A percentile compares a stretch with the other conserved stretches of the same genome.
These are phyloP conservation scores for Millerozyma miso DNA, from an alignment of 805 yeast species.

Conservation along the genomic window DNA sequence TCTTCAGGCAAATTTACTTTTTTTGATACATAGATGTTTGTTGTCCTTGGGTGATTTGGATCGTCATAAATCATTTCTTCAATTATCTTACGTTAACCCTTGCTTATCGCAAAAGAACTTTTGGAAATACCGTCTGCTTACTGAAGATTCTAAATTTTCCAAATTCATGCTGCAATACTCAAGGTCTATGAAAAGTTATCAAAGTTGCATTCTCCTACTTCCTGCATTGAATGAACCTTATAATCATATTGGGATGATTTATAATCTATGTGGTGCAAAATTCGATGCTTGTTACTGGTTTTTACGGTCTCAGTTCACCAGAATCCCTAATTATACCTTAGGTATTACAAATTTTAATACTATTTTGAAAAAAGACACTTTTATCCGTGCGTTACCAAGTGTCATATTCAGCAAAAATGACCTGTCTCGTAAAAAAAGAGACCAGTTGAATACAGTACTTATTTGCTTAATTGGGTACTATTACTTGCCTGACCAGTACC, in stretches of 20 bases:
- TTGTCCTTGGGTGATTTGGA: constrained; percentile 56
- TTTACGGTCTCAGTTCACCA: constrained; percentile 52
- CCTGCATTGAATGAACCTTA: constrained; percentile 70
- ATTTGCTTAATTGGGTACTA: constrained; percentile 40
- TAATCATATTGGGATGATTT: constrained; percentile 52
- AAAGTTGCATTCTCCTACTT: constrained; percentile 49
- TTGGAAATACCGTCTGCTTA: constrained; percentile 25
- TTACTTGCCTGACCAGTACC: constrained; percentile 34
- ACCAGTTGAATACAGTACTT: constrained; percentile 15
- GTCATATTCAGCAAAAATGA: constrained; percentile 6
- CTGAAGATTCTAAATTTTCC: constrained; percentile 25
- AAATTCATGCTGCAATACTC: constrained; percentile 27
- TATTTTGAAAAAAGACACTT: constrained; percentile 33
- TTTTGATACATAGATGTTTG: constrained; percentile 45
- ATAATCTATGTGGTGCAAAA: constrained; percentile 39
- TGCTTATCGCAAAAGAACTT: constrained; percentile 22
- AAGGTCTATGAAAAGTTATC: constrained; percentile 34
- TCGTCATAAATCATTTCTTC: constrained; percentile 51
- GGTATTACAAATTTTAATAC: constrained; percentile 46
- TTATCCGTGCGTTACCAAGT: constrained; percentile 18
- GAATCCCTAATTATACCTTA: constrained; percentile 42
- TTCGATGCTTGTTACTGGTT: constrained; percentile 49
- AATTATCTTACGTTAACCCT: constrained; percentile 40
- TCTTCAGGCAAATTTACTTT: constrained; percentile 31
- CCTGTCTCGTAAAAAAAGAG: not conserved